Percentiles rank a stretch among this genome's conserved stretches.
Conservation (phyloP, 352 stramenopile species). For the Achlya hypogyna region DNA sequence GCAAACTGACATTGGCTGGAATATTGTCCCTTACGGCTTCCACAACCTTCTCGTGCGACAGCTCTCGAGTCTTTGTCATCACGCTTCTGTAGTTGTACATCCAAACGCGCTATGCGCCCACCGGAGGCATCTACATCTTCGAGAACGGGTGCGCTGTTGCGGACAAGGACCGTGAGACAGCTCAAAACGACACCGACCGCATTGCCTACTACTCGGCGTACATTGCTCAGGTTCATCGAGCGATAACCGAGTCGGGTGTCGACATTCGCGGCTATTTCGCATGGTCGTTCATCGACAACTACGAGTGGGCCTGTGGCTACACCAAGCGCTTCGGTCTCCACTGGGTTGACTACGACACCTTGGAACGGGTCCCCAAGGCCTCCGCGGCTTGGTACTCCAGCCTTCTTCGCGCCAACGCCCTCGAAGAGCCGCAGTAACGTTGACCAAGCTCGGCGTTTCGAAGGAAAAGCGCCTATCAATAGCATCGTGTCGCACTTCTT, state of each 20-base stretch:
- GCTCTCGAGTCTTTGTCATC: constrained; percentile 21
- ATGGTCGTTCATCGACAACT: constrained; percentile 89
- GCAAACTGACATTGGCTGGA: constrained; percentile 73
- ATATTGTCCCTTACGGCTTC: constrained; percentile 68
- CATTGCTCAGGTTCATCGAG: constrained; percentile 44
- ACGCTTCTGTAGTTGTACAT: not conserved
- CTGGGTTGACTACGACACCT: constrained; percentile 47
- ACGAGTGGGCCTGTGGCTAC: constrained; percentile 78
- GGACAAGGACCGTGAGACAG: constrained; percentile 47
- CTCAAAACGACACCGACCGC: constrained; percentile 41
- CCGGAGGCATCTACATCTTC: not conserved
- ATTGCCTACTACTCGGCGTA: constrained; percentile 46
- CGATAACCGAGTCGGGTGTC: constrained; percentile 22
- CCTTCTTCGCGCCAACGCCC: constrained; percentile 39
- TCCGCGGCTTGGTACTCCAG: constrained; percentile 41
- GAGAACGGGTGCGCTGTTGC: constrained; percentile 29
- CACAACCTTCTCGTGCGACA: constrained; percentile 66
- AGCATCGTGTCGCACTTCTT: no score
- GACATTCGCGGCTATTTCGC: constrained; percentile 83
- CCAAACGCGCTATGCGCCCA: not conserved
- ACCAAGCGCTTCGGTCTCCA: constrained; percentile 40
- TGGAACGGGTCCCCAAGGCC: constrained; percentile 46
- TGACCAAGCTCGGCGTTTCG: not conserved
- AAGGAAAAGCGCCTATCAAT: no score
- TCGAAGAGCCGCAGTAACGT: constrained; percentile 12